A percentile compares a stretch with the other conserved stretches of the same genome.
Evolutionary conservation across 768 basidiomycete genomes (phyloP).

Genomic region (Trametes cubensis): DNA sequence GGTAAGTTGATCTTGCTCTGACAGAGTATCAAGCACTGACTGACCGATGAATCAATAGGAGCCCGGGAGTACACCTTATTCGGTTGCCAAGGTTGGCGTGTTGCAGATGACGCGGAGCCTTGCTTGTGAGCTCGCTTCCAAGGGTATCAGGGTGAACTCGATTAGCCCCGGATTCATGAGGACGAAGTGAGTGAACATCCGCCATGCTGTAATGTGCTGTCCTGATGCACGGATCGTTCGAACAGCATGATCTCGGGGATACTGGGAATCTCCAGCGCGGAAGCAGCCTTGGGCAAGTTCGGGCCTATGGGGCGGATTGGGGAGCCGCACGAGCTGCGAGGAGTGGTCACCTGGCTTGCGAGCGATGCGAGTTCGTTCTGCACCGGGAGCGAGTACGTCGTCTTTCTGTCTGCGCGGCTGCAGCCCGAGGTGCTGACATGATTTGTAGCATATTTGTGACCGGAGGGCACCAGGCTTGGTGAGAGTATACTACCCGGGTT

Average conservation of each 20-base stretch:
- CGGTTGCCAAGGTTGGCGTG: slow-evolving; percentile 74
- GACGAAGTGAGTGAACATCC: slow-evolving; percentile 47
- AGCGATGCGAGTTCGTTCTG: slow-evolving; percentile 58
- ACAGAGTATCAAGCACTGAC: too few species aligned
- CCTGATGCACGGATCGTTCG: background rate
- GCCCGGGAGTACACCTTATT: slow-evolving; percentile 72
- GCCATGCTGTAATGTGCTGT: background rate
- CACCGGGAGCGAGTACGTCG: slow-evolving; percentile 67
- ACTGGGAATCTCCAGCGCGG: background rate
- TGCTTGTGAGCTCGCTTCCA: slow-evolving; percentile 72
- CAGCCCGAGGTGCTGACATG: too few species aligned
- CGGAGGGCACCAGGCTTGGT: too few species aligned
- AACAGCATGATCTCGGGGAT: background rate
- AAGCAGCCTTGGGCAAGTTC: slow-evolving; percentile 44
- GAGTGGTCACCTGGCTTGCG: slow-evolving; percentile 60
- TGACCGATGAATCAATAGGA: slow-evolving; percentile 42
- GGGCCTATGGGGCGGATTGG: slow-evolving; percentile 72
- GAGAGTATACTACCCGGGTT: too few species aligned
- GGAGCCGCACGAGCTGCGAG: slow-evolving; percentile 68
- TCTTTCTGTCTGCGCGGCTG: too few species aligned
- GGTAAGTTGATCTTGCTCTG: too few species aligned
- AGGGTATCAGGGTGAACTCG: slow-evolving; percentile 70
- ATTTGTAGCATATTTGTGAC: too few species aligned
- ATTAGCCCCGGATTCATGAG: slow-evolving; percentile 77
- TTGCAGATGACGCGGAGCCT: slow-evolving; percentile 79